Evolutionary conservation across 2,329 filamentous ascomycete species (phyloP), one percentile per base, ranked within the genome.

Genomic region (Plenodomus biglobosus): DNA sequence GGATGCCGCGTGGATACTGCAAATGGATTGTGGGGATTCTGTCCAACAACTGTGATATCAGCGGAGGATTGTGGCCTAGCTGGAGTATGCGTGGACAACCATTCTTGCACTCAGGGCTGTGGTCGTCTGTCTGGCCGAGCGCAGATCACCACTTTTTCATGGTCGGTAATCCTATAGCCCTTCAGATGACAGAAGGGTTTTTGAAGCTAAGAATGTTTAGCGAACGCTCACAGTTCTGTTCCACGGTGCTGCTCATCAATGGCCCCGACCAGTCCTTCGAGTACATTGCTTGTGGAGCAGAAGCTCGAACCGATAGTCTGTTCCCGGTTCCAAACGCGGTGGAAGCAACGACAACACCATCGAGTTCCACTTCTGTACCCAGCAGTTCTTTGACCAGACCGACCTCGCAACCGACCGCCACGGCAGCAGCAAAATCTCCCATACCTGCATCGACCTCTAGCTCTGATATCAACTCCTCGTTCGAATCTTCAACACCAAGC

Each of bases 11-110:
- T 55, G 32, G 54, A 59, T 34, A 53, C 54, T 22, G 43, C 48
- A 36, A 51, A 49, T 37, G 52, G 56, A 21, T 42, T 59, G 37
- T 59, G 56, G 56, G 54, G 52, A 10, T 59, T 57, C 22, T 59
- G 56, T 44, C 47, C 47, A 40, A 48, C 49, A 30, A 50, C 37
- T 20, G 54, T 58, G 17, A 38, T 40, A 30, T 46, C 46, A 30
- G 52, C 47, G n/a, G 17, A 20, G 27, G 50, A 56, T 27, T 59
- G 48, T 39, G 46, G 50, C 16, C 38, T 59, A 30, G 54, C 46
- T 13, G 54, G 54, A 18, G 38, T 51, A 32, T 59, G 56, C 18
- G 22, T 55, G 21, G 56, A 59, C 17, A 47, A 35, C n/a, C 37
- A 52, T 42, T 48, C 47, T 27, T 59, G 56, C 40, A 49, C 41